Evolutionary conservation across 2,329 filamentous ascomycete species (phyloP), one percentile per base, ranked within the genome.

Genomic region (Fusarium algeriense): DNA sequence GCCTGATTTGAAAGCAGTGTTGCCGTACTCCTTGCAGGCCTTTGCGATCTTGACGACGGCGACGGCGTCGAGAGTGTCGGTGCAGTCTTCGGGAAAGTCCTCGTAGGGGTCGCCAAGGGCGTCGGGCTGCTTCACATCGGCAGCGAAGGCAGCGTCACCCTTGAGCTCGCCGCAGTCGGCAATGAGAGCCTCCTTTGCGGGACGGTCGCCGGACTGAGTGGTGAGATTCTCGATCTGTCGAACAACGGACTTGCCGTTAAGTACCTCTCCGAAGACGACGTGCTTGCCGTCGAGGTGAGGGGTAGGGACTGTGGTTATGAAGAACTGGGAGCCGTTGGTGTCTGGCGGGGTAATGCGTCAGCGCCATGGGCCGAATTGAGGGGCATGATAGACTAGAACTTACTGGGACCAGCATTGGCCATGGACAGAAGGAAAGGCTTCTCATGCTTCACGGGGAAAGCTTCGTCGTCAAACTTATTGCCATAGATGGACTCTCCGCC

Each of bases 241-340:
- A 37, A 98, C 89, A 40, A 98, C 85, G 69, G 93, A 95, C 87
- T 98, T 98, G 78, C 96, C 96, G 67, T 91, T 92, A 78, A 98
- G 88, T 60, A 98, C 95, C 80, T 98, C 92, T 70, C 96, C 96
- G 76, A 98, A 99, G 28, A 99, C 95, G 49, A 98, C 96, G 83
- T 99, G 95, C 87, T 99, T 99, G 80, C 90, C 90, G 81, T 99
- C 95, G 41, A 98, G 89, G 81, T 98, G 96, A 50, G 94, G 95
- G 17, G 96, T 98, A n/a, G 91, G 87, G 34, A 97, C 93, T 19
- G 96, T 98, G 52, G 96, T 99, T 77, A 98, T 86, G 88, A 99
- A 99, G 89, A 99, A 99, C 79, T 99, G 96, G 54, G 93, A 97
- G 78, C 96, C 96, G 81, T 99, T 99, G 81, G 96, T 97, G 76